phyloP scores from a whole-genome alignment of 257 asterid genomes.

The Penstemon barbatus region DNA sequence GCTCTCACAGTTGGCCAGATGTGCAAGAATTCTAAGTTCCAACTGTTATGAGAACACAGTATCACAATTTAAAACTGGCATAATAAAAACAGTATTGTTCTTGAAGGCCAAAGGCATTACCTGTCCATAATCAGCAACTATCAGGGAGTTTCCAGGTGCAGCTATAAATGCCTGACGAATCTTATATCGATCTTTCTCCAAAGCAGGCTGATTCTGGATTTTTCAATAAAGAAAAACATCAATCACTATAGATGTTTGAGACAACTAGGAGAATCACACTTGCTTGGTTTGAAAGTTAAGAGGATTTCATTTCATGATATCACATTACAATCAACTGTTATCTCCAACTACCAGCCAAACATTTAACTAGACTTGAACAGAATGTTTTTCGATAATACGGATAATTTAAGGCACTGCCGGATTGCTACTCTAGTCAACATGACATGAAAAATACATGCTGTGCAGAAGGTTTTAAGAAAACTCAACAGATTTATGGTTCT shows the following conservation, averaged over 20 bases:
- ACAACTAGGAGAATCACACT: neutral
- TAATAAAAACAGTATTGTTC: neutral
- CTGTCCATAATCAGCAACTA: conserved; percentile 98
- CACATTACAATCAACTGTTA: conserved; percentile 7
- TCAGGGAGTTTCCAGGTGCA: conserved; percentile 84
- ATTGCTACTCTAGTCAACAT: neutral
- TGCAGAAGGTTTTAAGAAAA: neutral
- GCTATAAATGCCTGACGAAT: conserved; percentile 93
- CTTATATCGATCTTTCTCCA: conserved; percentile 98
- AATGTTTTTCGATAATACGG: neutral
- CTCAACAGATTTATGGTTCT: neutral
- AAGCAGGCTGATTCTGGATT: conserved; percentile 89
- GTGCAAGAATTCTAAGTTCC: conserved; percentile 99
- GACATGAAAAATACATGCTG: neutral
- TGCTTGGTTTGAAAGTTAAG: neutral
- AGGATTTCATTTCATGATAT: neutral
- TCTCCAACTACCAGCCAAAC: conserved; percentile 5
- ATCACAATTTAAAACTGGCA: conserved; percentile 27
- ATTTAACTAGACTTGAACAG: neutral
- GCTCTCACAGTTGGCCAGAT: conserved; percentile 89
- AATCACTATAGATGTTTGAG: neutral
- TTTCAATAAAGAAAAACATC: neutral
- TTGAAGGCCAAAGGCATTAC: conserved; percentile 37
- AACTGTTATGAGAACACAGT: conserved; percentile 47
- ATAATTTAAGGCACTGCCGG: neutral